A percentile compares a stretch with the other conserved stretches of the same genome.
These are phyloP conservation scores for Mycena vulgaris DNA, from an alignment of 768 basidiomycete species.

Conservation along the genomic window DNA sequence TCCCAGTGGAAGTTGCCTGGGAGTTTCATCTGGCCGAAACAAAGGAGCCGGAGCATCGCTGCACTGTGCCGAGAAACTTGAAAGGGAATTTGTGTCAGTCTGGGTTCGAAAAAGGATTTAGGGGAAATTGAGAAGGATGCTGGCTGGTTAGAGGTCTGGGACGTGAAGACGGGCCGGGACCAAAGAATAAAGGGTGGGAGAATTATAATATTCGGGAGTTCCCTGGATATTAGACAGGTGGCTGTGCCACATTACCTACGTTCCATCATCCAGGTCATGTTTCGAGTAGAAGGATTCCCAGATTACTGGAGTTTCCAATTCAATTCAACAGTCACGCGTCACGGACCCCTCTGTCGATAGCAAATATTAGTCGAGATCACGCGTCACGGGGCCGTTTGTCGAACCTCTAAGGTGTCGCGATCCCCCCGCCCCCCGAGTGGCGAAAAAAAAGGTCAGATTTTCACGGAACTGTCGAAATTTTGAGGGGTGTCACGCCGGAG, in stretches of 20 bases:
- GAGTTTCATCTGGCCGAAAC: not conserved
- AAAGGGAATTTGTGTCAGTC: slow-evolving; percentile 1
- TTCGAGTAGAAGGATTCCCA: not conserved
- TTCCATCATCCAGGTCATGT: not conserved
- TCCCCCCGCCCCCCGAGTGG: too few species aligned
- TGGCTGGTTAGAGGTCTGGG: not conserved
- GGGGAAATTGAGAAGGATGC: not conserved
- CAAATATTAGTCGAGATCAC: too few species aligned
- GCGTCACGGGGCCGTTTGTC: too few species aligned
- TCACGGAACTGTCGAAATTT: too few species aligned
- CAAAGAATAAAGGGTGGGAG: not conserved
- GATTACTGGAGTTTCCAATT: too few species aligned
- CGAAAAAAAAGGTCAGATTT: too few species aligned
- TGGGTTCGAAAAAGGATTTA: not conserved
- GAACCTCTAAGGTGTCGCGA: too few species aligned
- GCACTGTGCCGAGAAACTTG: slow-evolving; percentile 1
- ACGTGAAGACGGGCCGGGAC: not conserved
- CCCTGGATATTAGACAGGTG: not conserved
- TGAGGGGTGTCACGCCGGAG: too few species aligned
- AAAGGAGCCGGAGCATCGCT: not conserved
- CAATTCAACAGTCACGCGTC: too few species aligned
- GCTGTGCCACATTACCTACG: too few species aligned
- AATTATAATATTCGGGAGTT: not conserved
- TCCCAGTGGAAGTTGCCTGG: slow-evolving; percentile 11
- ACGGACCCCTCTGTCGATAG: too few species aligned